These are phyloP conservation scores for Linnemannia elongata DNA, from an alignment of 192 early-diverging fungal species.

Conservation along the genomic window DNA sequence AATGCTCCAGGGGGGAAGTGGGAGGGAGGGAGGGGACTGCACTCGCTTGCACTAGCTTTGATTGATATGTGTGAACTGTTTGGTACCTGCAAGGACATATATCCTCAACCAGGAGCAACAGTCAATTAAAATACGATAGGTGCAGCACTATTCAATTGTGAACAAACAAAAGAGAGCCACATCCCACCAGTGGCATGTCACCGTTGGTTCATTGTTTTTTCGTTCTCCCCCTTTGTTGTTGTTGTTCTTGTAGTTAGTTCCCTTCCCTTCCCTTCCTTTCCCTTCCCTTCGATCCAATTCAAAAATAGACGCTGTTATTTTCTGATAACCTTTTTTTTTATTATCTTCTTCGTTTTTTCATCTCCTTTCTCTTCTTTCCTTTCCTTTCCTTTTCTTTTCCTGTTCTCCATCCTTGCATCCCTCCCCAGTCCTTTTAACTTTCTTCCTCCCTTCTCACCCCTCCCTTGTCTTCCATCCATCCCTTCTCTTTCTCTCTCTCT, in stretches of 20 bases:
- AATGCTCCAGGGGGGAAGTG: neutral
- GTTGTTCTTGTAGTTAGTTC: too few relatives aligned
- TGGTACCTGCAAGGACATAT: neutral
- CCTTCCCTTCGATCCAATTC: neutral
- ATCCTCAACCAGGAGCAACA: neutral
- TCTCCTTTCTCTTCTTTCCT: neutral
- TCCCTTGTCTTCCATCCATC: neutral
- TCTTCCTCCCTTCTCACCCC: neutral
- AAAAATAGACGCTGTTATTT: neutral
- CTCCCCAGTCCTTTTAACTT: neutral
- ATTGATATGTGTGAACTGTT: neutral
- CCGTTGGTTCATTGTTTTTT: neutral
- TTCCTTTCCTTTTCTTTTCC: conserved; percentile 15
- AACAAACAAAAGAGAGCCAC: neutral
- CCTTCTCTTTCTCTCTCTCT: too few relatives aligned
- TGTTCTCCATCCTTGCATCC: neutral
- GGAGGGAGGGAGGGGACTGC: too few relatives aligned
- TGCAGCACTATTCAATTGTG: too few relatives aligned
- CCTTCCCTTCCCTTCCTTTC: neutral
- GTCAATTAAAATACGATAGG: neutral
- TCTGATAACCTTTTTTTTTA: neutral
- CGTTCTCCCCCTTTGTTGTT: too few relatives aligned
- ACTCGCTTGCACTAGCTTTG: too few relatives aligned
- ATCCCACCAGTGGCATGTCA: neutral
- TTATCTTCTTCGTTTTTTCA: neutral